Evolutionary conservation across 805 yeast species (phyloP), one percentile per base, ranked within the genome.

Genomic region (Hanseniaspora lachancei): DNA sequence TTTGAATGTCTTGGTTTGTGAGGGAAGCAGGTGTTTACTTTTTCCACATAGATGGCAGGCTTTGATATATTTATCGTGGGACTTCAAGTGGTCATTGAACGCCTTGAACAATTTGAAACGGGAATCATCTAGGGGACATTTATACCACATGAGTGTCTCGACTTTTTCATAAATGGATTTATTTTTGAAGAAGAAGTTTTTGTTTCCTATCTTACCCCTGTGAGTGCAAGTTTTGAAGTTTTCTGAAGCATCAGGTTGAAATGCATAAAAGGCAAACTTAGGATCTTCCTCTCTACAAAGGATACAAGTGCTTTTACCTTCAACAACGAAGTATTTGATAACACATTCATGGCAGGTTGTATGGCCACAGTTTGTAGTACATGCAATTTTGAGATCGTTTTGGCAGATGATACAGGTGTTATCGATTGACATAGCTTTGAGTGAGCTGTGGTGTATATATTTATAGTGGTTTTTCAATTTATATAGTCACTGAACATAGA

Each of bases 281-380:
- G 56, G 56, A 39, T 53, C 56, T 5, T 43, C 47, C 16, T 53
- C 47, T 63, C 98, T 79, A 68, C 99, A 93, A 44, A 88, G 82
- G 49, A 89, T 73, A 73, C 99, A 93, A 20, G 77, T 72, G 35
- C 74, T 76, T 68, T 86, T 87, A 24, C 77, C 75, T 68, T 84
- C 89, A 16, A 91, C 70, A 0, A 89, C 89, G 46, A 96, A 73
- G 63, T 88, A 89, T 60, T 96, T 76, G 60, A 91, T 77, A 0
- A 87, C 74, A 72, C 99, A 93, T 47, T 67, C 70, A 64, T 88
- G 86, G 68, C 99, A 93, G 0, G 89, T 80, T 36, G 74, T 76
- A 66, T 93, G 97, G 62, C 82, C 81, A 68, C 99, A 93, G 0
- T 88, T 86, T 1, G 93, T 77, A 10, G 85, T 63, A 0, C 95